Evolutionary conservation across 805 yeast genomes (phyloP).

Genomic region (Pichia insulana): DNA sequence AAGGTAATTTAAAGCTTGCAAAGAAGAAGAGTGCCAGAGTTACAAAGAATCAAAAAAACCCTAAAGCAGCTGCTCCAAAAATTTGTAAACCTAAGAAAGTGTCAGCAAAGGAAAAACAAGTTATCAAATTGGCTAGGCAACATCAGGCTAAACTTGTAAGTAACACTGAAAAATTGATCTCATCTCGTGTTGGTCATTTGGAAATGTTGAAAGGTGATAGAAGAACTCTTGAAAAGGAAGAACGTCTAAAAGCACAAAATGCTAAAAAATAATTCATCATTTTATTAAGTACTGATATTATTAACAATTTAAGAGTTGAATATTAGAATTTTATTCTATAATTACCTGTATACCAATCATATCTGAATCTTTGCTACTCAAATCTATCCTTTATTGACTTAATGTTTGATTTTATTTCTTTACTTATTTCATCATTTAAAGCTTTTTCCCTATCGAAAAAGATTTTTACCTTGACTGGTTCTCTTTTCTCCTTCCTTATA

Average conservation of each 20-base stretch:
- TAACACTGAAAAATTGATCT: constrained; percentile 72
- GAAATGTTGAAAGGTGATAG: constrained; percentile 88
- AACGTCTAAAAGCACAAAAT: constrained; percentile 20
- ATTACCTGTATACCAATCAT: too few relatives aligned
- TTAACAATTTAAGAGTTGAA: too few relatives aligned
- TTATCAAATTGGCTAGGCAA: constrained; percentile 48
- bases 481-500: neutral
- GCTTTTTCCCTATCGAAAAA: constrained; percentile 19
- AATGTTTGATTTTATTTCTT: constrained; percentile 19
- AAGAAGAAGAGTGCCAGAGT: constrained; percentile 42
- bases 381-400: constrained; percentile 8
- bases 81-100: constrained; percentile 60
- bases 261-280: neutral
- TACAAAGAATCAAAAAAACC: constrained; percentile 57
- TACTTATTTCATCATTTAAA: constrained; percentile 20
- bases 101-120: constrained; percentile 33
- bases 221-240: constrained; percentile 63
- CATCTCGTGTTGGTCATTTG: constrained; percentile 88
- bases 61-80: constrained; percentile 68
- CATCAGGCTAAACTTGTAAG: constrained; percentile 26
- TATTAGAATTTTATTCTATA: too few relatives aligned
- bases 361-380: constrained; percentile 16
- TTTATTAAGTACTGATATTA: too few relatives aligned
- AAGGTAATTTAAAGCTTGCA: constrained; percentile 54
- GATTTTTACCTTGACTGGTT: constrained; percentile 9